Evolutionary conservation across 2,329 filamentous ascomycete genomes (phyloP).

Genomic region (Pseudogymnoascus verrucosus): DNA sequence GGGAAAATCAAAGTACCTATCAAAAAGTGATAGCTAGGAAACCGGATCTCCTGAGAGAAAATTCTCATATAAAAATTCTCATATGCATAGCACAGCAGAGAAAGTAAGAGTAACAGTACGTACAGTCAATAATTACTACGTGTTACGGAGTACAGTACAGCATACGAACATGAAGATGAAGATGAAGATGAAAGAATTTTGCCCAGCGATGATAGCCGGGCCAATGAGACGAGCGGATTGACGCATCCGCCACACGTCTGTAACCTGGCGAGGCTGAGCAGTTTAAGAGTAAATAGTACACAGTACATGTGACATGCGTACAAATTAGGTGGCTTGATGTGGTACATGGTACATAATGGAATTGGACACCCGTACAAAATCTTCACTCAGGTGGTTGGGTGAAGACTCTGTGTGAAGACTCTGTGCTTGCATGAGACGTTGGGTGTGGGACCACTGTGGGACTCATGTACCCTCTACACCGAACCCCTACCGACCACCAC

Average conservation of each 20-base stretch:
- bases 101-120: not conserved
- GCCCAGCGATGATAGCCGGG: constrained; percentile 5
- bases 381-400: not conserved
- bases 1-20: constrained; percentile 2
- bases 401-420: not conserved
- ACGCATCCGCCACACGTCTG: not conserved
- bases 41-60: not conserved
- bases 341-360: not conserved
- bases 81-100: not conserved
- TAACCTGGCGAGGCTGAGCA: not conserved
- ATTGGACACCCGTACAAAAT: not conserved
- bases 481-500: not conserved
- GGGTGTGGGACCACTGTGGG: not conserved
- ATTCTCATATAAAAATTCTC: not conserved
- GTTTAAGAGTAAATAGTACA: not conserved
- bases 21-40: not conserved
- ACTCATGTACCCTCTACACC: not conserved
- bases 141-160: not conserved
- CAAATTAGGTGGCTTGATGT: not conserved
- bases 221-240: not conserved
- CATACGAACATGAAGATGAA: not conserved
- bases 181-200: not conserved
- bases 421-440: not conserved
- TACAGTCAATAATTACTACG: not conserved
- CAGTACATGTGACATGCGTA: not conserved